Conservation (phyloP, 2,329 filamentous ascomycete genomes). For the Xylaria sp. region DNA sequence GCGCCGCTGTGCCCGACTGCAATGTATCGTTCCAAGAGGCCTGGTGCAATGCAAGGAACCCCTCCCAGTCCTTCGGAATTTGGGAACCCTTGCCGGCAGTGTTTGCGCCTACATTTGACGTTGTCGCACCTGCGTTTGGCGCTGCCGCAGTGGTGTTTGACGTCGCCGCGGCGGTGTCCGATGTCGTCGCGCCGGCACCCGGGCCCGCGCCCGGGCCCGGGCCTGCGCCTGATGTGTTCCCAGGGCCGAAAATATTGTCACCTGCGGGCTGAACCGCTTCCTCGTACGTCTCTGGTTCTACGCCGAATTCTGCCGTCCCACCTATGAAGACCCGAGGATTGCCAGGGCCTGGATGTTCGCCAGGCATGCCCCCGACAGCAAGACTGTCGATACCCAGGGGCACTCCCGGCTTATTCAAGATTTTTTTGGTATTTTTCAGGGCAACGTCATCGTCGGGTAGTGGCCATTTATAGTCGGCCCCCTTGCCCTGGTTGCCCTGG, state of each 20-base stretch:
- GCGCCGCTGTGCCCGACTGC: too few relatives aligned
- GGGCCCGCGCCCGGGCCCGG: too few relatives aligned
- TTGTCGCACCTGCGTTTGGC: too few relatives aligned
- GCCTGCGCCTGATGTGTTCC: too few relatives aligned
- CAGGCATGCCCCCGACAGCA: conserved; percentile 28
- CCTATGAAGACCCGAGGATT: conserved; percentile 32
- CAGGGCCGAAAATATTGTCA: background rate
- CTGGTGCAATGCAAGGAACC: too few relatives aligned
- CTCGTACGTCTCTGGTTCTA: background rate
- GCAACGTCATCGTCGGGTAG: conserved; percentile 7
- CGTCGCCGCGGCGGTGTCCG: background rate
- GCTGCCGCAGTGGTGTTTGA: too few relatives aligned
- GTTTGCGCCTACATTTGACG: too few relatives aligned
- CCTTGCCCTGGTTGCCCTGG: background rate
- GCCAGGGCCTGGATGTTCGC: conserved; percentile 23
- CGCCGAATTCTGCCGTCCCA: conserved; percentile 13
- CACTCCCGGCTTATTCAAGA: conserved; percentile 12
- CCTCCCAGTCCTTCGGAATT: too few relatives aligned
- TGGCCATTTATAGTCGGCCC: conserved; percentile 14
- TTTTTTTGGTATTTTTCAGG: conserved; percentile 16
- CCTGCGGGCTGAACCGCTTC: background rate
- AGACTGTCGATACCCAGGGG: conserved; percentile 27
- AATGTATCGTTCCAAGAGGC: too few relatives aligned
- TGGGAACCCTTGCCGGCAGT: too few relatives aligned
- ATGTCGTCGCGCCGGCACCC: too few relatives aligned